A percentile compares a stretch with the other conserved stretches of the same genome.
Conservation (phyloP, 2,329 filamentous ascomycete species). For the Penicillium verrucosum region DNA sequence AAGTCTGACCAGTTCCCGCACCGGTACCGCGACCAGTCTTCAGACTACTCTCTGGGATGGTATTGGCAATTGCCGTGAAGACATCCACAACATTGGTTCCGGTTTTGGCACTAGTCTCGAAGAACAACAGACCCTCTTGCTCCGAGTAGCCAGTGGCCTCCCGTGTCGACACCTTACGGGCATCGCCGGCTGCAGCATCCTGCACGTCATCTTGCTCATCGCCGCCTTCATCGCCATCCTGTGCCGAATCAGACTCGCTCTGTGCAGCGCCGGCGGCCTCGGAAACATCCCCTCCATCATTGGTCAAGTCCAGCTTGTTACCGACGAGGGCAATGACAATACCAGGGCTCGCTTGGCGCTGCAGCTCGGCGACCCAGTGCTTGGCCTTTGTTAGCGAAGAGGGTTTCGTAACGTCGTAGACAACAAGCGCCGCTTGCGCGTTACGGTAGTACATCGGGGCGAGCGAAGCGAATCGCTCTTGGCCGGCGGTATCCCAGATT, state of each 20-base stretch:
- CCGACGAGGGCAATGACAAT: conserved; percentile 97
- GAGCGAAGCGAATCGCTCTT: conserved; percentile 93
- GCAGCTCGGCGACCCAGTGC: conserved; percentile 97
- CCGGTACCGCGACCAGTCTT: conserved; percentile 79
- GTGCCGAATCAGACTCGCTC: conserved; percentile 39
- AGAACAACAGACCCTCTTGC: conserved; percentile 90
- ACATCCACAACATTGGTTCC: conserved; percentile 92
- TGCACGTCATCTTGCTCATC: conserved; percentile 54
- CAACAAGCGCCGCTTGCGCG: conserved; percentile 92
- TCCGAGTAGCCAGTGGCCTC: conserved; percentile 93
- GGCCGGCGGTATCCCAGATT: conserved; percentile 98
- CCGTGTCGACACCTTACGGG: conserved; percentile 82
- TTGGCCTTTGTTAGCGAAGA: conserved; percentile 94
- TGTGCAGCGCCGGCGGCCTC: conserved; percentile 29
- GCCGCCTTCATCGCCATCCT: conserved; percentile 42
- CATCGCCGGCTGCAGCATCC: conserved; percentile 65
- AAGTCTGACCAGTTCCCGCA: conserved; percentile 55
- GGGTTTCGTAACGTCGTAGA: conserved; percentile 97
- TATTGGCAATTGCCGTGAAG: conserved; percentile 96
- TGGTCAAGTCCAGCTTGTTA: conserved; percentile 91
- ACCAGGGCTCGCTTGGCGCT: conserved; percentile 90
- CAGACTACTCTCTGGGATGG: conserved; percentile 92
- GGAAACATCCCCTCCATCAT: conserved; percentile 49
- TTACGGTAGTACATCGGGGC: conserved; percentile 99
- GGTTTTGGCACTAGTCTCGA: conserved; percentile 97